These are phyloP conservation scores for Grosmannia serpens DNA, from an alignment of 2,329 filamentous ascomycete genomes.

Conservation along the genomic window DNA sequence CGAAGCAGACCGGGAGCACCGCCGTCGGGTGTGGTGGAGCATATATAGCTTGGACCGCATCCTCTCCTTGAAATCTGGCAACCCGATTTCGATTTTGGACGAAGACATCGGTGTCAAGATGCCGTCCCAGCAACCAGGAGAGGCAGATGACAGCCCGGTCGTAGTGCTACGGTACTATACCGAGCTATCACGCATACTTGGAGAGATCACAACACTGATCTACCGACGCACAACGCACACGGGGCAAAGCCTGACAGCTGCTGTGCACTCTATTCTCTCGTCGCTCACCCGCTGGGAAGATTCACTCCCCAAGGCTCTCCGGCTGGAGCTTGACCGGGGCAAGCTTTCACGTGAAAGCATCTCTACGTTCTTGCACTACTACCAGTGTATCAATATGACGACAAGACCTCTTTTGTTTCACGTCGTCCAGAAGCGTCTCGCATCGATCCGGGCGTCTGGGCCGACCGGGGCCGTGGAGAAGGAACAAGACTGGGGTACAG, in stretches of 20 bases:
- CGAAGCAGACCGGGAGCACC: constrained; percentile 31
- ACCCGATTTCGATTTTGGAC: constrained; percentile 42
- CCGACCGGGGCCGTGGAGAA: constrained; percentile 13
- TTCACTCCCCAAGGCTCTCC: constrained; percentile 32
- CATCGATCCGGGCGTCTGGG: constrained; percentile 16
- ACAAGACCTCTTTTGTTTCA: constrained; percentile 41
- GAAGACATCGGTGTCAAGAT: constrained; percentile 36
- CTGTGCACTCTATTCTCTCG: constrained; percentile 37
- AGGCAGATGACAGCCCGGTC: constrained; percentile 32
- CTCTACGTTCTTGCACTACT: constrained; percentile 42
- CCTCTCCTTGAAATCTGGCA: constrained; percentile 40
- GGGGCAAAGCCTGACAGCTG: constrained; percentile 30
- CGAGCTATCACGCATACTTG: constrained; percentile 38
- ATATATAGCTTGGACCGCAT: constrained; percentile 44
- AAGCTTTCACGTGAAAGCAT: constrained; percentile 19
- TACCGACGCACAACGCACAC: constrained; percentile 30
- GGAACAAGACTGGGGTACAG: constrained; percentile 32
- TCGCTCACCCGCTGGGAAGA: constrained; percentile 38
- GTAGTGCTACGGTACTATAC: constrained; percentile 40
- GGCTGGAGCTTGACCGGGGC: constrained; percentile 34
- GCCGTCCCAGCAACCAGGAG: constrained; percentile 23
- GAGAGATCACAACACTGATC: constrained; percentile 33
- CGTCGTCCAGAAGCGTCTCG: constrained; percentile 36
- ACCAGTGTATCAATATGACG: constrained; percentile 47
- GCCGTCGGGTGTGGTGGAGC: constrained; percentile 44